These are phyloP conservation scores for Salvia hispanica DNA, from an alignment of 257 asterid species.

Conservation along the genomic window DNA sequence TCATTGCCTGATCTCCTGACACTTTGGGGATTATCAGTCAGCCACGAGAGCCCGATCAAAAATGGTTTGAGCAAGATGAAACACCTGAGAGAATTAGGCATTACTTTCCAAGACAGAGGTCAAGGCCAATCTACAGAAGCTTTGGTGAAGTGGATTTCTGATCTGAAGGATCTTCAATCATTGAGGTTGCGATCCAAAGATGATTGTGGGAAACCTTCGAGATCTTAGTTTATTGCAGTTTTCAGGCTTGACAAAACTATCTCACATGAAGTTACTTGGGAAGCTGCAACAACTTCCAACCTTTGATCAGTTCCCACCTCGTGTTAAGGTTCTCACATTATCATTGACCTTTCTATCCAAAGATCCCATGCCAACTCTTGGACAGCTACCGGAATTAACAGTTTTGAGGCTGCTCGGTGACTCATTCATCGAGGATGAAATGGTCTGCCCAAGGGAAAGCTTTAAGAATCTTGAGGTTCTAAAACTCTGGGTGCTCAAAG, in stretches of 20 bases:
- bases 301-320: conserved; percentile 18
- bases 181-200: conserved; percentile 32
- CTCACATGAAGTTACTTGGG: conserved; percentile 31
- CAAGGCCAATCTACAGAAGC: neutral
- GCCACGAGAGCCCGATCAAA: conserved; percentile 24
- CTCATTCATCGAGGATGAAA: conserved; percentile 5
- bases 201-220: conserved; percentile 11
- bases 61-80: conserved; percentile 23
- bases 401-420: conserved; percentile 28
- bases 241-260: neutral
- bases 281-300: conserved; percentile 28
- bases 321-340: conserved; percentile 29
- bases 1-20: conserved; percentile 34
- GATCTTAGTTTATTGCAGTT: conserved; percentile 24
- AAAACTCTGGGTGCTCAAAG: conserved; percentile 28
- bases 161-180: conserved; percentile 20
- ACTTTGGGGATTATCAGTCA: conserved; percentile 32
- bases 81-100: conserved; percentile 29
- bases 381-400: conserved; percentile 17
- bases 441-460: conserved; percentile 19
- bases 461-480: conserved; percentile 29
- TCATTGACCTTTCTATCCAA: conserved; percentile 14
- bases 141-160: conserved; percentile 27
- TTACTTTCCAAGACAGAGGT: conserved; percentile 11
- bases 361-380: conserved; percentile 34